phyloP scores from a whole-genome alignment of 805 yeast genomes.

The Wickerhamomyces queroliae region DNA sequence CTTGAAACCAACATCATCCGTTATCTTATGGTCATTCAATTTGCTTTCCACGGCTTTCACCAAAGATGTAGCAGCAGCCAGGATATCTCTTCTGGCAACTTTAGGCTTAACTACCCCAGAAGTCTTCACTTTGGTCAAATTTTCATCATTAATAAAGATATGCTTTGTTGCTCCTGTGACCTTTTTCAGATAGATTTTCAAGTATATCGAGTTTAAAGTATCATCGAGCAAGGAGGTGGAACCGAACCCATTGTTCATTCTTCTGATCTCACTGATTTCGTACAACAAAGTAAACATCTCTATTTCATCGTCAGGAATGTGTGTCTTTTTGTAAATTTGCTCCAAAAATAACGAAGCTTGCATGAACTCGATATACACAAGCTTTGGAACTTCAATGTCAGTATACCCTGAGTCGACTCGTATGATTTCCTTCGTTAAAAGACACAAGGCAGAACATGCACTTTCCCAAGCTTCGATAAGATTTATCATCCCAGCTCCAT shows the following conservation, averaged over 20 bases:
- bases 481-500: constrained; percentile 69
- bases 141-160: constrained; percentile 5
- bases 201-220: constrained; percentile 54
- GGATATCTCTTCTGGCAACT: constrained; percentile 44
- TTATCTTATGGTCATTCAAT: constrained; percentile 6
- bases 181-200: constrained; percentile 36
- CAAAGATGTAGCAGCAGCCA: constrained; percentile 25
- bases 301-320: constrained; percentile 32
- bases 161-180: constrained; percentile 1
- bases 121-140: neutral
- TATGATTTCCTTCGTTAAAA: constrained; percentile 40
- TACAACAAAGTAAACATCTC: constrained; percentile 37
- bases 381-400: constrained; percentile 42
- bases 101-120: constrained; percentile 27
- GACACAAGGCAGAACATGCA: constrained; percentile 45
- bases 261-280: constrained; percentile 54
- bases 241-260: constrained; percentile 76
- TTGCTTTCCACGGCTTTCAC: constrained; percentile 14
- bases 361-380: constrained; percentile 39
- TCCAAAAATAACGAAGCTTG: constrained; percentile 29
- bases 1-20: constrained; percentile 8
- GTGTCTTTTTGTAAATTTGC: constrained; percentile 22
- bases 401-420: constrained; percentile 40
- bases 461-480: constrained; percentile 63
- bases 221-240: constrained; percentile 75